Base-by-base conservation (phyloP, 2,329 filamentous ascomycete genomes). In the Lizonia empirigonia region DNA sequence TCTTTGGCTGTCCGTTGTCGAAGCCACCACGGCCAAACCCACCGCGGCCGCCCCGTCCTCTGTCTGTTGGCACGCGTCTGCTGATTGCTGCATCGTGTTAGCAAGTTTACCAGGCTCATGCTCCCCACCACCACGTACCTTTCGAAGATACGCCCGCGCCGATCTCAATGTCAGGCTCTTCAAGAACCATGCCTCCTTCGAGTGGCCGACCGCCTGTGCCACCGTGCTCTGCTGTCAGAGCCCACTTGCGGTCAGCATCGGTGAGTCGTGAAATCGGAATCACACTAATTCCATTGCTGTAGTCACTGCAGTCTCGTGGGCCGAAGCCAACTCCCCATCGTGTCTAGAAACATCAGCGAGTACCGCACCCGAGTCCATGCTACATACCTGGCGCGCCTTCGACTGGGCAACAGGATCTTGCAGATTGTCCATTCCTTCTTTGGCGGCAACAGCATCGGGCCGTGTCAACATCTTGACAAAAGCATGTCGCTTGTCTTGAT, bases 381-480 rank as follows among this genome's bases (percentile, higher is more conserved):
- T 9, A 30, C 66, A 57, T 70, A 74, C 72, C 67, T 73, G 72
- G 16, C 78, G 76, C 32, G 77, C 78, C 55, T 79, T 83, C 45
- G 91, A 84, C 59, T 90, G 85, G 63, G 89, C 83, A 41, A 90
- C 88, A 5, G 87, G 81, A 52, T 86, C 83, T 58, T 88, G 85
- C 55, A 85, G 84, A 44, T 85, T 86, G 72, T 97, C 92, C 86
- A 97, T 96, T 42, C 86, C 90, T 29, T 88, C 84, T 71, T 95
- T 95, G 41, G 94, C 94, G 56, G 74, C 79, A 52, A 96, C 82
- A 12, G 94, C 93, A 73, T 96, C 91, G 56, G 85, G 82, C 29
- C 95, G 90, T 58, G 85, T 94, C 61, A 94, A 84, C 94, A 99
- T 99, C 77, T 99, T 99, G 67, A 99, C 93, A 72, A 99, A 99